Conservation (phyloP, 257 asterid genomes). For the Solanum pinnatisectum region DNA sequence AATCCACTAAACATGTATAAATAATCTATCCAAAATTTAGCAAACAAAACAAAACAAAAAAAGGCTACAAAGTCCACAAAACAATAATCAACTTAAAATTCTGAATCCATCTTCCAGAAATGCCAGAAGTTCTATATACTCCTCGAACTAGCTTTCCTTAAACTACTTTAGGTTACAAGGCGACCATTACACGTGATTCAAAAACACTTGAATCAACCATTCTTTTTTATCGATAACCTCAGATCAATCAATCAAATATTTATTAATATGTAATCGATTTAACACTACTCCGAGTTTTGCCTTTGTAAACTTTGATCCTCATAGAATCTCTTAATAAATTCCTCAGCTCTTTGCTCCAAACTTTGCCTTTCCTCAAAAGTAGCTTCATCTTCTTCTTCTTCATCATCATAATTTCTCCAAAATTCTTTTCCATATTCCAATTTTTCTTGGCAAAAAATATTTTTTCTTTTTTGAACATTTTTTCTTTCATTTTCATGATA, state of each 20-base stretch:
- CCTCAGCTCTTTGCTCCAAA: background rate
- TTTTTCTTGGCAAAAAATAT: background rate
- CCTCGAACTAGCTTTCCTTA: background rate
- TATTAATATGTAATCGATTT: fast-evolving
- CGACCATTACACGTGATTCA: background rate
- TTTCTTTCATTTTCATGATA: background rate
- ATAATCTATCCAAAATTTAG: background rate
- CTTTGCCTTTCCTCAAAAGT: background rate
- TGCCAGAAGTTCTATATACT: background rate
- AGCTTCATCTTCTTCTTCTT: background rate
- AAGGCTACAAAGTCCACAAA: background rate
- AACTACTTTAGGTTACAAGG: background rate
- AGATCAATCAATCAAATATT: background rate
- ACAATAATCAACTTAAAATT: background rate
- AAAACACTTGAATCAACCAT: background rate
- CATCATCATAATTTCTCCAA: background rate
- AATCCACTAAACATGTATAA: background rate
- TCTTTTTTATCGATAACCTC: background rate
- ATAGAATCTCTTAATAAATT: background rate
- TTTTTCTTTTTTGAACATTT: background rate
- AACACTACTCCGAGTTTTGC: background rate
- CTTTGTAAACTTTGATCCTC: background rate
- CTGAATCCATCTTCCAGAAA: background rate
- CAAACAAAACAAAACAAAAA: background rate
- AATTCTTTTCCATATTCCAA: background rate